These are phyloP conservation scores for Pseudogymnoascus pannorum DNA, from an alignment of 2,329 filamentous ascomycete species.

Conservation along the genomic window DNA sequence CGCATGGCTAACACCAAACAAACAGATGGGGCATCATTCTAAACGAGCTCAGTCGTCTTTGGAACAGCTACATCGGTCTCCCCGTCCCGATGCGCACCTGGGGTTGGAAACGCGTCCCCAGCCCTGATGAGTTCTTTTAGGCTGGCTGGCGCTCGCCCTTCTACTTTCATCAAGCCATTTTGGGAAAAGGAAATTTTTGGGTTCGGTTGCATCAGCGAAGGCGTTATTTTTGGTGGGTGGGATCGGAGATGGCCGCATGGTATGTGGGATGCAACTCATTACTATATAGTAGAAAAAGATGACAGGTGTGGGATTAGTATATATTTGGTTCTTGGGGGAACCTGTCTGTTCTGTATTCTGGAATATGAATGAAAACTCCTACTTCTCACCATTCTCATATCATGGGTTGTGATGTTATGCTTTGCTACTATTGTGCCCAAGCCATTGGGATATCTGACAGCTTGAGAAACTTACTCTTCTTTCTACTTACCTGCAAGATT, in stretches of 20 bases:
- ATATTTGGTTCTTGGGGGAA: neutral
- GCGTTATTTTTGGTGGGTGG: neutral
- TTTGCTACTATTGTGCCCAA: neutral
- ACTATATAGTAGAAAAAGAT: neutral
- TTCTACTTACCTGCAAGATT: neutral
- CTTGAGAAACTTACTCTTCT: neutral
- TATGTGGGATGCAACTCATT: neutral
- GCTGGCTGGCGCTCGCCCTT: neutral
- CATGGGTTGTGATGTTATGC: neutral
- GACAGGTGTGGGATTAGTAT: neutral
- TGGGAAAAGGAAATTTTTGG: neutral
- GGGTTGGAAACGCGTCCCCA: slow-evolving; percentile 35
- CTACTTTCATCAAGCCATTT: neutral
- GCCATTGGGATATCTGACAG: too few relatives aligned
- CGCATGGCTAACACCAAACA: neutral
- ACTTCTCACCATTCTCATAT: neutral
- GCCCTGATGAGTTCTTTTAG: slow-evolving; percentile 25
- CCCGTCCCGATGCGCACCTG: slow-evolving; percentile 50
- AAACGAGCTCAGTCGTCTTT: slow-evolving; percentile 47
- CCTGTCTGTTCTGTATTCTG: neutral
- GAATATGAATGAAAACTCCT: neutral
- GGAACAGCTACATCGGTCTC: slow-evolving; percentile 57
- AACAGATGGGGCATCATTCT: slow-evolving; percentile 39
- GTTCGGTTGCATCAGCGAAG: neutral
- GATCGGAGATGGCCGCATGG: neutral